These are phyloP conservation scores for Lactarius evosmus DNA, from an alignment of 768 basidiomycete species.

Conservation along the genomic window DNA sequence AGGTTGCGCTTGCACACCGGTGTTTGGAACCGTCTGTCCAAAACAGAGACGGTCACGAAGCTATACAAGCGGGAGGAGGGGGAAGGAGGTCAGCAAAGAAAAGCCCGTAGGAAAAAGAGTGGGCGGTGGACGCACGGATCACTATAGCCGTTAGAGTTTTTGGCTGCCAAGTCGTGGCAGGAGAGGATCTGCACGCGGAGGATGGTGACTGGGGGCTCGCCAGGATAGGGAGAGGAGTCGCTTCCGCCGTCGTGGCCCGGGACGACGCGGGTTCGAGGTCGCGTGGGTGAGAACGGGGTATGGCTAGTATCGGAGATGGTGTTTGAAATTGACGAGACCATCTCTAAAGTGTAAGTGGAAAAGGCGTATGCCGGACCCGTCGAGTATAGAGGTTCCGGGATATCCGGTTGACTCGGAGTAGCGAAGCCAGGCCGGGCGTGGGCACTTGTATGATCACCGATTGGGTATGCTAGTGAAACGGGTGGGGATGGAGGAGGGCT, in stretches of 20 bases:
- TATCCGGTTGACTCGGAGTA: too few relatives aligned
- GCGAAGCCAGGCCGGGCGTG: too few relatives aligned
- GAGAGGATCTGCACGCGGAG: slow-evolving; percentile 66
- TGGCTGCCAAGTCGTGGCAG: slow-evolving; percentile 58
- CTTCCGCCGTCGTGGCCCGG: slow-evolving; percentile 40
- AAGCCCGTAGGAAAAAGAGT: slow-evolving; percentile 2
- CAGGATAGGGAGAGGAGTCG: slow-evolving; percentile 45
- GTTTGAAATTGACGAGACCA: too few relatives aligned
- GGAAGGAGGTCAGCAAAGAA: slow-evolving; percentile 4
- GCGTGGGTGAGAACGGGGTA: slow-evolving; percentile 56
- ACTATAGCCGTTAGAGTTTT: slow-evolving; percentile 62
- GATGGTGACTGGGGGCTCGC: slow-evolving; percentile 64
- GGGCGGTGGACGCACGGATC: slow-evolving; percentile 61
- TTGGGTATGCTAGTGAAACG: too few relatives aligned
- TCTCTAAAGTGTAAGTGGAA: too few relatives aligned
- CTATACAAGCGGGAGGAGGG: slow-evolving; percentile 39
- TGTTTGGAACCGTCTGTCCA: slow-evolving; percentile 61
- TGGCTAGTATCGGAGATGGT: slow-evolving; percentile 56
- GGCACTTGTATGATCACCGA: too few relatives aligned
- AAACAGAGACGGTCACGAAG: slow-evolving; percentile 65
- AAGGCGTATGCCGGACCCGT: too few relatives aligned
- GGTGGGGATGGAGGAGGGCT: too few relatives aligned
- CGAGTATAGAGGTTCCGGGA: too few relatives aligned
- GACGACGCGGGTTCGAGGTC: slow-evolving; percentile 48
- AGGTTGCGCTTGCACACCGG: slow-evolving; percentile 69